A percentile compares a stretch with the other conserved stretches of the same genome.
Evolutionary conservation across 2,329 filamentous ascomycete genomes (phyloP).

Genomic region (Xylariaceae sp.): DNA sequence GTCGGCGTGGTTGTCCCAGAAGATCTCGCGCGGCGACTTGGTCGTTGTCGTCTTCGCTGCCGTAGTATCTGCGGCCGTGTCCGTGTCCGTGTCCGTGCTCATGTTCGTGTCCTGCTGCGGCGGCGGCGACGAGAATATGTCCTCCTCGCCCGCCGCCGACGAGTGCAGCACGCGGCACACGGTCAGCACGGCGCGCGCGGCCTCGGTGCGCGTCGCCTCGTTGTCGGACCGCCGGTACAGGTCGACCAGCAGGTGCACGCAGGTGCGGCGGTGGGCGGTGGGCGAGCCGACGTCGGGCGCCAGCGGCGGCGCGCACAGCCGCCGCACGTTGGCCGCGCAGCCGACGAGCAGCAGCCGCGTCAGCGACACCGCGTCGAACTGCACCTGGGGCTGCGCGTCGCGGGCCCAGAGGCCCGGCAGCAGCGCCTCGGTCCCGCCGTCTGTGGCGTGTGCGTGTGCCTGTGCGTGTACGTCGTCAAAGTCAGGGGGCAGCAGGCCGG

Average conservation of each 20-base stretch:
- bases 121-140: conserved; percentile 13
- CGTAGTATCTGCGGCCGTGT: too few relatives aligned
- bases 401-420: conserved; percentile 48
- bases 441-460: too few relatives aligned
- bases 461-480: too few relatives aligned
- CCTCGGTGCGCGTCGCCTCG: conserved; percentile 53
- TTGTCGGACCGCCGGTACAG: conserved; percentile 37
- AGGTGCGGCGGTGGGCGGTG: conserved; percentile 22
- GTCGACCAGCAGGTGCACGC: conserved; percentile 29
- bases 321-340: conserved; percentile 43
- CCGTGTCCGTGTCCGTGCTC: too few relatives aligned
- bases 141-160: conserved; percentile 14
- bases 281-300: conserved; percentile 22
- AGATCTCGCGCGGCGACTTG: conserved; percentile 19
- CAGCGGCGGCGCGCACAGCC: conserved; percentile 33
- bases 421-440: conserved; percentile 19
- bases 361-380: conserved; percentile 53
- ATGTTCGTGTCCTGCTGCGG: too few relatives aligned
- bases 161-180: conserved; percentile 50
- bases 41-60: too few relatives aligned
- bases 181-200: conserved; percentile 43
- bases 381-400: conserved; percentile 47
- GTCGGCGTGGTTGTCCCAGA: conserved; percentile 37
- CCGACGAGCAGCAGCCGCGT: conserved; percentile 48
- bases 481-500: conserved; percentile 36